phyloP scores from a whole-genome alignment of 2,329 filamentous ascomycete genomes.

The Phyllosticta citriasiana region DNA sequence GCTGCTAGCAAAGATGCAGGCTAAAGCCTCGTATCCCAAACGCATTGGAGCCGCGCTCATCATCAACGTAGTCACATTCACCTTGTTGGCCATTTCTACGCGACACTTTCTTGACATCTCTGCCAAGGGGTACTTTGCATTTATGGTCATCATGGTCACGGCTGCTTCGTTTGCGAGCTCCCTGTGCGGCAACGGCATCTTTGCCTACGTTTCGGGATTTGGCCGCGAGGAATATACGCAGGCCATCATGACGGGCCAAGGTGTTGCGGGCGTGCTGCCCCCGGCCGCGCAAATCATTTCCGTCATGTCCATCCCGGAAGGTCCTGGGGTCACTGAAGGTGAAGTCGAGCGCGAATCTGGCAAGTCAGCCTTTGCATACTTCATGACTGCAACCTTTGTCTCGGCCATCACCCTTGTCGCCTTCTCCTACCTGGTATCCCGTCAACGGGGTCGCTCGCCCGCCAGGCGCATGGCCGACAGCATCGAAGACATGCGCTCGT shows the following conservation, averaged over 20 bases:
- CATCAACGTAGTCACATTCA: conserved; percentile 69
- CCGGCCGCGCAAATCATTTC: conserved; percentile 78
- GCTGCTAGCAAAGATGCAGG: conserved; percentile 69
- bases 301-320: conserved; percentile 55
- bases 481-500: conserved; percentile 1
- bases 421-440: conserved; percentile 62
- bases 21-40: conserved; percentile 74
- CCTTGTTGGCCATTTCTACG: conserved; percentile 71
- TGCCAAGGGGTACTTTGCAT: conserved; percentile 61
- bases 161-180: conserved; percentile 70
- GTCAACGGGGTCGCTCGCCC: conserved; percentile 29
- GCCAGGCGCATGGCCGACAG: conserved; percentile 13
- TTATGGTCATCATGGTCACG: conserved; percentile 74
- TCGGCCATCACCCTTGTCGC: conserved; percentile 60
- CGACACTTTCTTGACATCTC: conserved; percentile 52
- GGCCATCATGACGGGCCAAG: conserved; percentile 92
- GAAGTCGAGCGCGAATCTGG: conserved; percentile 35
- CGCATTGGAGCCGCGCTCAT: conserved; percentile 70
- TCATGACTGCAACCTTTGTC: conserved; percentile 73
- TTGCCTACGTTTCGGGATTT: conserved; percentile 82
- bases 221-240: conserved; percentile 83
- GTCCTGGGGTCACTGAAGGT: conserved; percentile 22
- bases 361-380: conserved; percentile 79
- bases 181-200: conserved; percentile 85
- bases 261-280: conserved; percentile 80